These are phyloP conservation scores for Tuber borchii DNA, from an alignment of 495 filamentous ascomycete species.

Conservation along the genomic window DNA sequence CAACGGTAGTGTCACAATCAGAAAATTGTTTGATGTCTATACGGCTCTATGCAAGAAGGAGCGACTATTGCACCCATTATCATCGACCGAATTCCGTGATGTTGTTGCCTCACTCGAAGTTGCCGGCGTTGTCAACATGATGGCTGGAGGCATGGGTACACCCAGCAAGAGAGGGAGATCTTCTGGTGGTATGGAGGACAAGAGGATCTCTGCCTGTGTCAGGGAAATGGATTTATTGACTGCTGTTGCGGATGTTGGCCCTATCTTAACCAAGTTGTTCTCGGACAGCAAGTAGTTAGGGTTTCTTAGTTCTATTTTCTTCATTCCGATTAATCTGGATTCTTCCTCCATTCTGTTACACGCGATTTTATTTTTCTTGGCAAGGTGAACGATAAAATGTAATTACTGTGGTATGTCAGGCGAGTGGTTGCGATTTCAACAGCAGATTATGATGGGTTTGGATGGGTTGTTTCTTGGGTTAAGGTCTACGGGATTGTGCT, in stretches of 20 bases:
- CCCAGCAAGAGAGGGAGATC: constrained; percentile 54
- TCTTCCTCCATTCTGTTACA: not conserved
- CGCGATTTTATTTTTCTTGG: not conserved
- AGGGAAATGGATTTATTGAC: constrained; percentile 67
- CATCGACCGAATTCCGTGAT: constrained; percentile 84
- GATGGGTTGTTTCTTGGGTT: not conserved
- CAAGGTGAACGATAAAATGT: not conserved
- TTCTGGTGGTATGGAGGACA: constrained; percentile 54
- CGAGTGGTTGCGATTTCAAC: not conserved
- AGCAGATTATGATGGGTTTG: not conserved
- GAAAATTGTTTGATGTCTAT: constrained; percentile 77
- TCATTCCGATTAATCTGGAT: not conserved
- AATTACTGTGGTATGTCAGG: not conserved
- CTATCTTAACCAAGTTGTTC: constrained; percentile 33
- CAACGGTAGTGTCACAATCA: constrained; percentile 56
- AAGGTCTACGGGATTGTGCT: not conserved
- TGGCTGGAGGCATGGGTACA: constrained; percentile 52
- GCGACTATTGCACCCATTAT: constrained; percentile 75
- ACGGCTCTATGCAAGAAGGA: constrained; percentile 71
- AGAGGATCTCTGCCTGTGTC: constrained; percentile 66
- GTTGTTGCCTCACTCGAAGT: constrained; percentile 83
- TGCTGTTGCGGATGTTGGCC: constrained; percentile 62
- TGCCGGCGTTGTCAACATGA: constrained; percentile 64
- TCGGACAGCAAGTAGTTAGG: not conserved
- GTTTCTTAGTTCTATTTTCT: not conserved